Conservation (phyloP, 2,329 filamentous ascomycete species). For the Cercospora nicotianae region DNA sequence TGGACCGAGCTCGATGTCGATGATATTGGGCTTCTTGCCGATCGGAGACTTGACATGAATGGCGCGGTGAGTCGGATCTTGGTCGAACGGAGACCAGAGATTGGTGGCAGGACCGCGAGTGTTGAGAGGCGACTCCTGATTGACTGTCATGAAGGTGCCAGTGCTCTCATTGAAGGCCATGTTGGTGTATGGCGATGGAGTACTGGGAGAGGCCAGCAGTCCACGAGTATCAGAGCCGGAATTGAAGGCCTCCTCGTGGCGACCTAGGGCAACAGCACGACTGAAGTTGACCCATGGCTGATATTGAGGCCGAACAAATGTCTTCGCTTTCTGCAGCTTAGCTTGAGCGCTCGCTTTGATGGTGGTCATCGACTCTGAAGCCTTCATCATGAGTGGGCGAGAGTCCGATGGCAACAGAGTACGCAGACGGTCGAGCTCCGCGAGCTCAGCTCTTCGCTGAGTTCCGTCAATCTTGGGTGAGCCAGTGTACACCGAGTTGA, state of each 20-base stretch:
- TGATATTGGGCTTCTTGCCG: conserved; percentile 5
- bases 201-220: conserved; percentile 11
- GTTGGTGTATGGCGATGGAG: conserved; percentile 7
- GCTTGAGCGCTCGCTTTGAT: conserved; percentile 6
- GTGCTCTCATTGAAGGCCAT: conserved; percentile 22
- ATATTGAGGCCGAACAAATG: conserved; percentile 15
- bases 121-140: conserved; percentile 8
- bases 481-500: conserved; percentile 1
- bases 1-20: conserved; percentile 17
- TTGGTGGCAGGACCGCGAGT: conserved; percentile 16
- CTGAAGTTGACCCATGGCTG: conserved; percentile 16
- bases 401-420: conserved; percentile 11
- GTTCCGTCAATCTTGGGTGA: conserved; percentile 7
- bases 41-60: conserved; percentile 9
- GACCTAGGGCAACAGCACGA: conserved; percentile 12
- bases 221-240: conserved; percentile 16
- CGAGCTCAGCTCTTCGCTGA: conserved; percentile 18
- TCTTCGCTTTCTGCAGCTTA: conserved; percentile 15
- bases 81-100: conserved; percentile 17
- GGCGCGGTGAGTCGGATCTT: conserved; percentile 11
- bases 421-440: conserved; percentile 15
- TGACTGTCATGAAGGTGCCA: conserved; percentile 25
- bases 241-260: conserved; percentile 9
- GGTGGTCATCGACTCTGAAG: conserved; percentile 9
- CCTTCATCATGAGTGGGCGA: conserved; percentile 12